Percentiles rank a stretch among this genome's conserved stretches.
Conservation (phyloP, 495 filamentous ascomycete genomes). For the Immersiella caudata region DNA sequence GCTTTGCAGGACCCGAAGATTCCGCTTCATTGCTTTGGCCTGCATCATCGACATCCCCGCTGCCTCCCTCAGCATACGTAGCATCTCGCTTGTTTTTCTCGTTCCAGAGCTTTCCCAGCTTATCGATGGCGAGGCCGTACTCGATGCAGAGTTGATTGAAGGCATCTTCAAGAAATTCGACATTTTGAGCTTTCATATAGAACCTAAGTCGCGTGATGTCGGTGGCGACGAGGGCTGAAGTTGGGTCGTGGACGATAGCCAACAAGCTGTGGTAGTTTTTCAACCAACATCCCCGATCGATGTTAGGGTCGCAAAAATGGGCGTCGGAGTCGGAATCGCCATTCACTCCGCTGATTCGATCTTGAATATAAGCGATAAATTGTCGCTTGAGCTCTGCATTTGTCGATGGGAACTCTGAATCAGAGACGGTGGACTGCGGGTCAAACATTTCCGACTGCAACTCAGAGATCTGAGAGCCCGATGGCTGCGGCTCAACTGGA, state of each 20-base stretch:
- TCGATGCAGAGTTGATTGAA: slow-evolving; percentile 5
- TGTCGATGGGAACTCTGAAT: slow-evolving; percentile 20
- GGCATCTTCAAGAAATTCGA: slow-evolving; percentile 12
- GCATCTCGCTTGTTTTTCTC: slow-evolving; percentile 15
- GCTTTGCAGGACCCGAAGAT: slow-evolving; percentile 17
- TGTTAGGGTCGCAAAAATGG: slow-evolving; percentile 18
- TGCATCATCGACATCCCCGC: slow-evolving; percentile 14
- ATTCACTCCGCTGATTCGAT: slow-evolving; percentile 19
- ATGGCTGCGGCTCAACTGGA: slow-evolving; percentile 11
- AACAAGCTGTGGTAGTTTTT: slow-evolving; percentile 19
- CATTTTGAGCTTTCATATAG: slow-evolving; percentile 5
- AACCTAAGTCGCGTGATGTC: slow-evolving; percentile 4
- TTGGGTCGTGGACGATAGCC: slow-evolving; percentile 21
- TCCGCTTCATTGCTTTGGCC: slow-evolving; percentile 16
- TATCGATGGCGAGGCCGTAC: slow-evolving; percentile 12
- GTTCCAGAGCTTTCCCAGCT: slow-evolving; percentile 18
- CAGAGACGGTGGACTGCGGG: slow-evolving; percentile 19
- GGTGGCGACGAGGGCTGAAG: slow-evolving; percentile 17
- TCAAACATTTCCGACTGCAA: slow-evolving; percentile 20
- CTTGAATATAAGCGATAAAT: slow-evolving; percentile 18
- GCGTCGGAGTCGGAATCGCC: slow-evolving; percentile 15
- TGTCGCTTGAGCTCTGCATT: slow-evolving; percentile 20
- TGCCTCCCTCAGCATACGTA: slow-evolving; percentile 12
- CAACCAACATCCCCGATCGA: background rate
- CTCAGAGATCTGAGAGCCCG: slow-evolving; percentile 14